Evolutionary conservation across 352 stramenopile species (phyloP).

Genomic region (Lagenidium sp.): DNA sequence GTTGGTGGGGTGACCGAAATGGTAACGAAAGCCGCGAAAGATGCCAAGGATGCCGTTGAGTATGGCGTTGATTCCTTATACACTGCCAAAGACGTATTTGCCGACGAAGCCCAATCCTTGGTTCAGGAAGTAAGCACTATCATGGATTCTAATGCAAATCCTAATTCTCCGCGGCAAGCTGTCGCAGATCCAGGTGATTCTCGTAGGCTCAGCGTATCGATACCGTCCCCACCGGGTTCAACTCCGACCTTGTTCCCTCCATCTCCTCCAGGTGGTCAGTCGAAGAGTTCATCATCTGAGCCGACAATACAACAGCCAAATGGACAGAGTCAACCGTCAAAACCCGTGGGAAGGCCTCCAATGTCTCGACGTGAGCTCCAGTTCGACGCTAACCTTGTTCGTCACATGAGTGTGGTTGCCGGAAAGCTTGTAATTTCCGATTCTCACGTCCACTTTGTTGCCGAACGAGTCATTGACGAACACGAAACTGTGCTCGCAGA

Average conservation of each 20-base stretch:
- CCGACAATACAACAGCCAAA: too few species aligned
- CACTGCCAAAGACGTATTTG: slow-evolving; percentile 51
- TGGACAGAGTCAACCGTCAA: too few species aligned
- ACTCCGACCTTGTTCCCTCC: too few species aligned
- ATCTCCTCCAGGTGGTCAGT: too few species aligned
- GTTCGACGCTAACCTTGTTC: slow-evolving; percentile 58
- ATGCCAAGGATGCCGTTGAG: slow-evolving; percentile 67
- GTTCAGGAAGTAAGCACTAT: slow-evolving; percentile 51
- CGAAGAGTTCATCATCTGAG: too few species aligned
- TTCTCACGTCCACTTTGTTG: slow-evolving; percentile 45
- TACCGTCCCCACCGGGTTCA: too few species aligned
- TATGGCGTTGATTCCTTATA: slow-evolving; percentile 67
- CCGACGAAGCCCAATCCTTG: slow-evolving; percentile 55
- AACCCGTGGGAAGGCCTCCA: too few species aligned
- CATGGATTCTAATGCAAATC: too few species aligned
- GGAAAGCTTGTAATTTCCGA: slow-evolving; percentile 50
- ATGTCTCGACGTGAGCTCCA: slow-evolving; percentile 10
- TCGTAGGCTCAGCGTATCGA: too few species aligned
- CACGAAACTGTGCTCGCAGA: slow-evolving; percentile 53
- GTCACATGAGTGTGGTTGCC: slow-evolving; percentile 67
- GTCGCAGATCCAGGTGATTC: too few species aligned
- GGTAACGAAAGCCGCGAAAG: slow-evolving; percentile 62
- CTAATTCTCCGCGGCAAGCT: too few species aligned
- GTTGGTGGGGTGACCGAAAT: slow-evolving; percentile 59
- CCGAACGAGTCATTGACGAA: slow-evolving; percentile 66